Base-by-base conservation (phyloP, 2,329 filamentous ascomycete species). In the Penicillium thymicola region DNA sequence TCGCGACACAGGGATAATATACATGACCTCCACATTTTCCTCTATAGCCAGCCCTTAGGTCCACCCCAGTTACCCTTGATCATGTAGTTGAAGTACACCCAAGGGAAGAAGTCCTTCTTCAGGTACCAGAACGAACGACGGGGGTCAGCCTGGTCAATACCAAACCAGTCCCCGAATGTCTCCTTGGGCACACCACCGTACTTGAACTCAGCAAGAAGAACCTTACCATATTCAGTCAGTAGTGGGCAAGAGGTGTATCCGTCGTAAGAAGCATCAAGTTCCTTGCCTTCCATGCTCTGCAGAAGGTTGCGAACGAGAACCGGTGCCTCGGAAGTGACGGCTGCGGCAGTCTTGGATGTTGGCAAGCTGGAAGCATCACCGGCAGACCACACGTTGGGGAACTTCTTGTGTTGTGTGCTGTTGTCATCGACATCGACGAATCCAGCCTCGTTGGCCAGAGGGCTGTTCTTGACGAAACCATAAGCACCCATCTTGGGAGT, bases 21-120 rank as follows among this genome's bases (percentile, higher is more conserved):
- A 55, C 54, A 55, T 2, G 16, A n/a, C n/a, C 21, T 48, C 13
- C 8, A 23, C 18, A 13, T 13, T 9, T 32, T 34, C 16, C 11
- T 49, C 32, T 28, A 55, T 9, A 62, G 58, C 73, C 73, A 85
- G 0, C 84, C 84, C 67, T 81, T 83, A 0, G 84, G 82, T 6
- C 84, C 84, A 23, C 75, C 83, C 84, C 85, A 87, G 8, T 76
- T 82, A 6, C 84, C 85, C 72, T 84, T 86, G 7, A 87, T 78
- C 79, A 85, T 81, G 37, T 77, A 78, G 37, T 82, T 79, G 51
- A 77, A 79, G 70, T 87, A 87, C 3, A 87, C 84, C 84, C 84
- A 87, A 0, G 85, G 85, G 71, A 87, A 87, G 64, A 87, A 87
- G 65, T 86, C 80, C 72, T 85, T 87, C 76, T 87, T 87, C 43